Conservation (phyloP, 2,329 filamentous ascomycete genomes). For the Epichloe gansuensis region DNA sequence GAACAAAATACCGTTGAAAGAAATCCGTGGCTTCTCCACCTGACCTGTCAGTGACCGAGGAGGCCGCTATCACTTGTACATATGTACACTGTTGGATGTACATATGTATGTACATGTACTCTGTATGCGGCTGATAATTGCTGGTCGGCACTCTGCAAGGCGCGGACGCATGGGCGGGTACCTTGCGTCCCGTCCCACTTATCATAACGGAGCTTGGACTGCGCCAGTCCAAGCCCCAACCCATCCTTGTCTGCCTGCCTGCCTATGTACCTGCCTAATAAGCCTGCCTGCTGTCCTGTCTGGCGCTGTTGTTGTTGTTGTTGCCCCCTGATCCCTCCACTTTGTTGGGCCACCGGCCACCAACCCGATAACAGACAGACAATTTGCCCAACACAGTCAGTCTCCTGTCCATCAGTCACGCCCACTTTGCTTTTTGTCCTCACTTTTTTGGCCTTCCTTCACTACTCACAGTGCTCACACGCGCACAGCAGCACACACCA, state of each 20-base stretch:
- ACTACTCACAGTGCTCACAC: too few relatives aligned
- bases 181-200: constrained; percentile 1
- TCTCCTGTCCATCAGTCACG: not conserved
- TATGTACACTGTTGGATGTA: not conserved
- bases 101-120: too few relatives aligned
- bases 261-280: not conserved
- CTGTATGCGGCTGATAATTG: not conserved
- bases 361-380: not conserved
- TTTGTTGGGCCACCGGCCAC: not conserved
- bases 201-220: not conserved
- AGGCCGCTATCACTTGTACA: too few relatives aligned
- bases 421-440: not conserved
- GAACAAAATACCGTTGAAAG: not conserved
- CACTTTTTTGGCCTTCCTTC: not conserved
- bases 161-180: constrained; percentile 1
- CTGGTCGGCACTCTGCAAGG: not conserved
- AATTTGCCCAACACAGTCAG: not conserved
- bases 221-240: not conserved
- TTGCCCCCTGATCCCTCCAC: not conserved
- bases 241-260: too few relatives aligned
- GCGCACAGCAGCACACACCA: too few relatives aligned
- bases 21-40: not conserved
- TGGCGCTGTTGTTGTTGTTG: too few relatives aligned
- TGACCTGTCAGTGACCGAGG: not conserved
- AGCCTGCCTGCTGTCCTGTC: not conserved